Evolutionary conservation across 352 stramenopile species (phyloP).

Genomic region (Aphanomyces invadans): DNA sequence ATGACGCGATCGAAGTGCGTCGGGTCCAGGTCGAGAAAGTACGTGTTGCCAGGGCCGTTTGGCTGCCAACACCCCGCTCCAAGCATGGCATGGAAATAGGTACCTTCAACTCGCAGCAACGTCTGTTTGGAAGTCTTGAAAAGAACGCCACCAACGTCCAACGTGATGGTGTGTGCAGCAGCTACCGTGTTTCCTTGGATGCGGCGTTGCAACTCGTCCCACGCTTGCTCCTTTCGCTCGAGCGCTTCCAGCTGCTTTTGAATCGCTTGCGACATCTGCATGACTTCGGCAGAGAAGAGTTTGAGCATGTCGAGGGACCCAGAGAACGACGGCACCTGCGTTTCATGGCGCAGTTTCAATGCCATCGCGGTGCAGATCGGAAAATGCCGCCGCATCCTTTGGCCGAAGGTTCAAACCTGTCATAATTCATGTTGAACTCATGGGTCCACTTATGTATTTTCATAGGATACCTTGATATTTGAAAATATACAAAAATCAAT

Average conservation of each 20-base stretch:
- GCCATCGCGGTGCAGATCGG: not conserved
- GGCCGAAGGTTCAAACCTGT: not conserved
- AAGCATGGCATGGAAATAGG: slow-evolving; percentile 25
- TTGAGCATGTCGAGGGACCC: slow-evolving; percentile 20
- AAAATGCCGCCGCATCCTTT: not conserved
- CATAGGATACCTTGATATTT: not conserved
- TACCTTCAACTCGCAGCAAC: slow-evolving; percentile 22
- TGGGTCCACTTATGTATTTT: not conserved
- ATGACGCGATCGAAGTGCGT: slow-evolving; percentile 24
- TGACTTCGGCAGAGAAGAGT: slow-evolving; percentile 14
- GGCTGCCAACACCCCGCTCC: slow-evolving; percentile 17
- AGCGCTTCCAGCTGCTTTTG: slow-evolving; percentile 11
- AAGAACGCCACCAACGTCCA: slow-evolving; percentile 18
- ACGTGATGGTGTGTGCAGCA: slow-evolving; percentile 10
- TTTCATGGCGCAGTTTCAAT: not conserved
- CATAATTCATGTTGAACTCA: slow-evolving; percentile 3
- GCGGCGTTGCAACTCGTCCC: not conserved
- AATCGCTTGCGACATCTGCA: slow-evolving; percentile 1
- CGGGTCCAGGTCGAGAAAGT: slow-evolving; percentile 26
- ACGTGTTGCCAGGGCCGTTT: not conserved
- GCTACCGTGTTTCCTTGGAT: not conserved
- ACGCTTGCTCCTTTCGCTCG: slow-evolving; percentile 13
- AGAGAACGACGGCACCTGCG: not conserved
- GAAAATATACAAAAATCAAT: not conserved
- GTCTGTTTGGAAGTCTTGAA: slow-evolving; percentile 23